Percentiles rank a stretch among this genome's conserved stretches.
Evolutionary conservation across 768 basidiomycete genomes (phyloP).

Genomic region (Tricholoma flavovirens): DNA sequence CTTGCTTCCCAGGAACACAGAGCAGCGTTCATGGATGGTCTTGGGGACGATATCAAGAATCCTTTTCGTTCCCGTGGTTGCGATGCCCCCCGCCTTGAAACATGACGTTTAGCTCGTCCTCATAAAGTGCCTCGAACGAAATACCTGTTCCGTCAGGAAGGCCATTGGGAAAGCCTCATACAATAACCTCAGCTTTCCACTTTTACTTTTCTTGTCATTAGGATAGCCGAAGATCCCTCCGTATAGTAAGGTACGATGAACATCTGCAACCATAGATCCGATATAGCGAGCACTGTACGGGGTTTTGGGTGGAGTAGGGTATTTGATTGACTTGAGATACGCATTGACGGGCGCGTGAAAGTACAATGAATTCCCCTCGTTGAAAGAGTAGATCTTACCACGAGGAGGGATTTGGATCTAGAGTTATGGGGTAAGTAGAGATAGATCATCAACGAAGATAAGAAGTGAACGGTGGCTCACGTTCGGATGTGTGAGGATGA

Average conservation of each 20-base stretch:
- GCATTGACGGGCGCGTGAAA: slow-evolving; percentile 77
- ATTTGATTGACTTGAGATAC: slow-evolving; percentile 91
- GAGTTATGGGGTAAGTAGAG: slow-evolving; percentile 3
- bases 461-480: slow-evolving; percentile 34
- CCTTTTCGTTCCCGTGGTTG: slow-evolving; percentile 90
- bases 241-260: slow-evolving; percentile 92
- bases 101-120: slow-evolving; percentile 3
- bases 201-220: slow-evolving; percentile 96
- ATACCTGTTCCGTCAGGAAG: slow-evolving; percentile 85
- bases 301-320: slow-evolving; percentile 65
- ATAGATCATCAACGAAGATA: slow-evolving; percentile 2
- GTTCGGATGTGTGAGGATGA: slow-evolving; percentile 97
- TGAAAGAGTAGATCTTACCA: slow-evolving; percentile 99
- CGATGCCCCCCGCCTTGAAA: slow-evolving; percentile 85
- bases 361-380: slow-evolving; percentile 96
- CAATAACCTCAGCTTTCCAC: slow-evolving; percentile 86
- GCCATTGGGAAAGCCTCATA: slow-evolving; percentile 99
- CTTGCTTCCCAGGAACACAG: slow-evolving; percentile 89
- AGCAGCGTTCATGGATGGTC: slow-evolving; percentile 84
- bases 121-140: slow-evolving; percentile 10
- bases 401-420: slow-evolving; percentile 90
- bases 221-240: slow-evolving; percentile 99
- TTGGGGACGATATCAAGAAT: slow-evolving; percentile 89
- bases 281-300: slow-evolving; percentile 94
- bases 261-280: slow-evolving; percentile 99